Evolutionary conservation across 139 green algal genomes (phyloP), one percentile per base, ranked within the genome.

Genomic region (Chlorella sp.): DNA sequence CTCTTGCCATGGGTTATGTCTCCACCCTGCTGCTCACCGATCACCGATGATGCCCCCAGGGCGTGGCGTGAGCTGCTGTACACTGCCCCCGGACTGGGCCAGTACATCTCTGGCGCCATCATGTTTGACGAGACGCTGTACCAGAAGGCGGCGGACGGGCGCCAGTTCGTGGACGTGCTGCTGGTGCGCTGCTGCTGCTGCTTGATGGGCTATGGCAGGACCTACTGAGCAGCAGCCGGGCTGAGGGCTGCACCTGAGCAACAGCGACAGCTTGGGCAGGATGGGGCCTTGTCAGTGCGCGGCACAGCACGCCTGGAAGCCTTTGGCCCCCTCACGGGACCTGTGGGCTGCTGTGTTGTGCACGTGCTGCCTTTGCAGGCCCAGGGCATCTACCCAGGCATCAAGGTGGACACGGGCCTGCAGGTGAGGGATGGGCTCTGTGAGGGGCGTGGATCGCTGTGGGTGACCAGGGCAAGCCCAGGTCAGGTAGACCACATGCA

Each of bases 81-180:
- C 81, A 94, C 88, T 23, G 84, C 83, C 23, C 83, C 83, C 22
- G 87, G 90, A 62, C 82, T 99, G 36, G 93, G 95, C 36, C 78
- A 98, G 82, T 96, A 97, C 85, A 93, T 98, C 78, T 86, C 69
- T 30, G 89, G 85, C 49, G 64, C 62, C 69, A 99, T 99, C 86
- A 91, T 99, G 88, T 98, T 97, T 86, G 95, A 99, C 74, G 94
- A 98, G 91, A 98, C 94, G 32, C 92, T 98, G 67, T 98, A 93
- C 91, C 94, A 98, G 89, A 89, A 82, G 55, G 69, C 77, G 78
- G 75, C 80, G 55, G 85, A 86, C 60, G 93, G 93, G 72, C 83
- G 76, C 62, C 81, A 84, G 62, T 96, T 99, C 75, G 92, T 97
- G 31, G 90, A 97, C 72, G 77, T 90, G 32, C 76, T 99, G 74